Base-by-base conservation (phyloP, 2,329 filamentous ascomycete genomes). In the Aspergillus sp. region DNA sequence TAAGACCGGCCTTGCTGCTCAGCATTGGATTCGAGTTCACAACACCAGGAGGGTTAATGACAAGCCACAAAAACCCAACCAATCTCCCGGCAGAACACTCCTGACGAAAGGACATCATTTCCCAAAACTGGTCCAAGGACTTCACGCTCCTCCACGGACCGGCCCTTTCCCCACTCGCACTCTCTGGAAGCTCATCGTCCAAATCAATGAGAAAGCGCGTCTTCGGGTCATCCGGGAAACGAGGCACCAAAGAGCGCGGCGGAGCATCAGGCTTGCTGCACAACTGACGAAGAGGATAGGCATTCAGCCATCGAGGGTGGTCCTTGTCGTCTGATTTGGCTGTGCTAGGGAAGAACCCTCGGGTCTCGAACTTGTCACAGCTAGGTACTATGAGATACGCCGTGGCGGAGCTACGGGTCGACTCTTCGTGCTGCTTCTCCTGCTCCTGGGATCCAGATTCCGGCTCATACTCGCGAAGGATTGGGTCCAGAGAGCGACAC, bases 51-150 rank as follows among this genome's bases (percentile, higher is more conserved):
- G 91, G 88, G 63, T 81, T 83, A 47, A 97, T 89, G 0, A 97
- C 88, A 25, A 97, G 78, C 93, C 96, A 99, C 25, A 98, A 82
- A 65, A 99, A 99, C 0, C 96, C 96, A 0, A 96, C 96, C 69
- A 96, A 82, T 17, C 93, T 84, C 0, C 95, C 96, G 35, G 92
- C 91, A 0, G 93, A 96, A 70, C 95, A 99, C 70, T 99, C 95
- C 72, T 98, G 95, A 56, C 95, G 83, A 70, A 90, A 98, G 0
- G 93, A 89, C 93, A 99, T 98, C 83, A 96, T 90, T 61, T 99
- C 95, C 95, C 95, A 99, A 69, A 99, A 99, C 65, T 93, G 87
- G n/a, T 93, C 90, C 41, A 99, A 78, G 0, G 87, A 90, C 70
- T 84, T 88, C 23, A 97, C 87, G 59, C 89, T 92, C 70, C 87